Percentiles rank a stretch among this genome's conserved stretches.
Evolutionary conservation across 2,329 filamentous ascomycete species (phyloP).

Genomic region (Didymella arachidicola): DNA sequence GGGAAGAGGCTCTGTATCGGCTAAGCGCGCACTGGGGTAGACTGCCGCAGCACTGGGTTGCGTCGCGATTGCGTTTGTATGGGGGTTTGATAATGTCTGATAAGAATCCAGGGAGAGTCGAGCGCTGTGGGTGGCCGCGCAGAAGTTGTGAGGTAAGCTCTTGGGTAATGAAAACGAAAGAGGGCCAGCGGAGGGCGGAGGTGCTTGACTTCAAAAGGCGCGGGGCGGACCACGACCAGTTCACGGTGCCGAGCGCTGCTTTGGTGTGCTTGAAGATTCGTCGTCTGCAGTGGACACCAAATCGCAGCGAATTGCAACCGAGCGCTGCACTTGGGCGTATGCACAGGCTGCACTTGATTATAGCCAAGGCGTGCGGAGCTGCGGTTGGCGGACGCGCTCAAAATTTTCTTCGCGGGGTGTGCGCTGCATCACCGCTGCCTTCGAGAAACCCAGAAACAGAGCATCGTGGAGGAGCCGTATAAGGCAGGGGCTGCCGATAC

Average conservation of each 20-base stretch:
- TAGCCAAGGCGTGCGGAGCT: constrained; percentile 32
- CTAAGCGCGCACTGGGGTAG: constrained; percentile 49
- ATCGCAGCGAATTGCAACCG: constrained; percentile 33
- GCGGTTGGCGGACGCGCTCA: constrained; percentile 30
- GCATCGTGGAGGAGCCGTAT: constrained; percentile 29
- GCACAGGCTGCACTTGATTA: constrained; percentile 22
- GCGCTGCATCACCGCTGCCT: constrained; percentile 24
- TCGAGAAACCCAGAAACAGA: constrained; percentile 15
- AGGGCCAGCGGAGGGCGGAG: constrained; percentile 44
- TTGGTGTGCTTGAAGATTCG: constrained; percentile 31
- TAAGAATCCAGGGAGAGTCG: constrained; percentile 46
- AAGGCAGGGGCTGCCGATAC: constrained; percentile 30
- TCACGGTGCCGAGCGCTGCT: constrained; percentile 30
- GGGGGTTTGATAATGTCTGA: constrained; percentile 54
- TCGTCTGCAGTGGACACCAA: constrained; percentile 28
- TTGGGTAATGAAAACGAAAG: constrained; percentile 57
- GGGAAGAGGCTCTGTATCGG: constrained; percentile 42
- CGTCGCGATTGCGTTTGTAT: constrained; percentile 44
- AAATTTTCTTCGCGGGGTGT: constrained; percentile 42
- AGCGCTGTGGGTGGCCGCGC: constrained; percentile 49
- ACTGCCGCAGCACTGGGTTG: constrained; percentile 47
- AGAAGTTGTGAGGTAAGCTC: constrained; percentile 57
- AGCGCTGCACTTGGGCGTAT: constrained; percentile 21
- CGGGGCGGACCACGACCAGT: constrained; percentile 39
- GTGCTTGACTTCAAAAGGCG: constrained; percentile 45